phyloP scores from a whole-genome alignment of 2,329 filamentous ascomycete genomes.

The Alternaria gansuensis region DNA sequence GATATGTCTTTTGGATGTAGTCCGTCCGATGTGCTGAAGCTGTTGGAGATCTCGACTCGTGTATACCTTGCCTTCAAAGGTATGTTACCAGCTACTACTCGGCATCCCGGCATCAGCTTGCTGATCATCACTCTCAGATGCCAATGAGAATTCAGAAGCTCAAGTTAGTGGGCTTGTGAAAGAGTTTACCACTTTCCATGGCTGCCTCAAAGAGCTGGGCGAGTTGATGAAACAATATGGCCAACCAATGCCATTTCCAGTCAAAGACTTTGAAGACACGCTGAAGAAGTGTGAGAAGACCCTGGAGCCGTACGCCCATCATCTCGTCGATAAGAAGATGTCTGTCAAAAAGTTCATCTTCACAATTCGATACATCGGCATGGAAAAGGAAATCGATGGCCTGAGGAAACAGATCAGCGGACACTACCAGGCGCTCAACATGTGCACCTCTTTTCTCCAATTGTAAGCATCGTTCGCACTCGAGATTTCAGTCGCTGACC shows the following conservation, averaged over 20 bases:
- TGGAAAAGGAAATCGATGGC: constrained; percentile 46
- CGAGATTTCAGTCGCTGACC: constrained; percentile 16
- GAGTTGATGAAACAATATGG: constrained; percentile 48
- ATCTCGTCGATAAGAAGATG: constrained; percentile 47
- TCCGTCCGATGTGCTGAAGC: constrained; percentile 44
- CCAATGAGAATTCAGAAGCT: constrained; percentile 47
- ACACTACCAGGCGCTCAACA: constrained; percentile 44
- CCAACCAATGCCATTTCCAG: constrained; percentile 44
- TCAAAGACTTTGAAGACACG: constrained; percentile 43
- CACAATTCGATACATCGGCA: constrained; percentile 46
- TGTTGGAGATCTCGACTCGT: constrained; percentile 45
- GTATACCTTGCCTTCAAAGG: constrained; percentile 49
- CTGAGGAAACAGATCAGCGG: constrained; percentile 42
- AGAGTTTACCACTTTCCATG: constrained; percentile 44
- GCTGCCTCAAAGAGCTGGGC: constrained; percentile 40
- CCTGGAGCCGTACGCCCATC: constrained; percentile 41
- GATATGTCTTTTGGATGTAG: constrained; percentile 47
- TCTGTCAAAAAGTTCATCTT: constrained; percentile 42
- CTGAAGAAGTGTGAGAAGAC: constrained; percentile 43
- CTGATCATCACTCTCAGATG: constrained; percentile 36
- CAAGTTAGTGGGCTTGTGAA: constrained; percentile 46
- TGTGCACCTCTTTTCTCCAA: constrained; percentile 46
- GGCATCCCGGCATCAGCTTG: not conserved
- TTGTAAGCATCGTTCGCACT: constrained; percentile 28
- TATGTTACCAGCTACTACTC: constrained; percentile 18